These are phyloP conservation scores for Yamadazyma atmosphaerica DNA, from an alignment of 1,139 yeast species.

Conservation along the genomic window DNA sequence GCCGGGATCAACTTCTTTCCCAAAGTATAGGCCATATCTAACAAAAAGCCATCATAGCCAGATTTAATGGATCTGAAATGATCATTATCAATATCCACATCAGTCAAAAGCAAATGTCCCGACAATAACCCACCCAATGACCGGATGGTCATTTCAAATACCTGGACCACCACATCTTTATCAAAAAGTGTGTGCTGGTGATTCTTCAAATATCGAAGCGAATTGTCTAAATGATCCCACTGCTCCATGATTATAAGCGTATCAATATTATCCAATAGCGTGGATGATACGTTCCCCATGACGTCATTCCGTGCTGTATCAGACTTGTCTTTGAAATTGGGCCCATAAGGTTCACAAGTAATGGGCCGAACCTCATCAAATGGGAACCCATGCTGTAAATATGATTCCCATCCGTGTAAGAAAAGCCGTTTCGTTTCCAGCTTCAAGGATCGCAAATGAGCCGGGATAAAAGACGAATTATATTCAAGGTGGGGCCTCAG, in stretches of 20 bases:
- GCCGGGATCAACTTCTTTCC: conserved; percentile 70
- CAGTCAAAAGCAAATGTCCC: conserved; percentile 67
- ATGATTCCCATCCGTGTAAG: conserved; percentile 76
- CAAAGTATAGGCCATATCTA: conserved; percentile 68
- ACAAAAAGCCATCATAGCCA: conserved; percentile 66
- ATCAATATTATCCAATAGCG: conserved; percentile 77
- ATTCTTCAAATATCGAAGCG: conserved; percentile 47
- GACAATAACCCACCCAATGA: conserved; percentile 78
- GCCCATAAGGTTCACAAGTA: conserved; percentile 66
- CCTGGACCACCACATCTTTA: conserved; percentile 73
- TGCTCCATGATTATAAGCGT: conserved; percentile 74
- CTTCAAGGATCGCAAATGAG: conserved; percentile 47
- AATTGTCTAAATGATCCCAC: conserved; percentile 50
- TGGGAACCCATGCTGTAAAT: conserved; percentile 73
- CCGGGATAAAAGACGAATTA: conserved; percentile 47
- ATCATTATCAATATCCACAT: conserved; percentile 37
- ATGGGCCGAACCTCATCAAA: conserved; percentile 80
- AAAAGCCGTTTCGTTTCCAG: conserved; percentile 59
- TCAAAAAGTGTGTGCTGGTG: conserved; percentile 47
- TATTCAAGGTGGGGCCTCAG: conserved; percentile 4
- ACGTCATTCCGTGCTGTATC: conserved; percentile 77
- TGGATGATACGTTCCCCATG: conserved; percentile 78
- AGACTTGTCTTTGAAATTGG: conserved; percentile 52
- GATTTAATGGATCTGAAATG: conserved; percentile 18
- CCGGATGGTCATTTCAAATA: conserved; percentile 82